Percentiles rank a stretch among this genome's conserved stretches.
Conservation (phyloP, 2,329 filamentous ascomycete species). For the Blastomyces silverae region DNA sequence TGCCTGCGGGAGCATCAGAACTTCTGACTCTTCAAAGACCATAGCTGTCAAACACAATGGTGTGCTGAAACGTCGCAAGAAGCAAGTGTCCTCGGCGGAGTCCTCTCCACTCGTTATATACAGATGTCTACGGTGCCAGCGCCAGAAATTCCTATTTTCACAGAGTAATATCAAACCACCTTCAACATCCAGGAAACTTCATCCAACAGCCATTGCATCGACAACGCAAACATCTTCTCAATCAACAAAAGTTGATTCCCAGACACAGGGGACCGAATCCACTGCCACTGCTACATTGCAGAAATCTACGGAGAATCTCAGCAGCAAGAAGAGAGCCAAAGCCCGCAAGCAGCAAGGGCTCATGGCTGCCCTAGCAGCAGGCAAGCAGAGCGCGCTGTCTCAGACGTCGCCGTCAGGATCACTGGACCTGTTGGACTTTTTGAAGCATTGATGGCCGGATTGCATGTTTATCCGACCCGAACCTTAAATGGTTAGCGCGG, state of each 20-base stretch:
- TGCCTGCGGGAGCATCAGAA: slow-evolving; percentile 37
- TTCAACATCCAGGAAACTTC: slow-evolving; percentile 18
- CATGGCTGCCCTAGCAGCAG: slow-evolving; percentile 48
- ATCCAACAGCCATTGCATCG: slow-evolving; percentile 15
- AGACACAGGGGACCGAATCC: neutral
- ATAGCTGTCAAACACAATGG: slow-evolving; percentile 21
- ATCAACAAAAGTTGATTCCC: neutral
- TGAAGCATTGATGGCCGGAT: slow-evolving; percentile 35
- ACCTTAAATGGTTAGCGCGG: slow-evolving; percentile 32
- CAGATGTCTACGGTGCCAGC: slow-evolving; percentile 35
- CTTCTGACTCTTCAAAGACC: slow-evolving; percentile 28
- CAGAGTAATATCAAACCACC: slow-evolving; percentile 22
- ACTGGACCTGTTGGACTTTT: slow-evolving; percentile 50
- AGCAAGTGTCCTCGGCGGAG: neutral
- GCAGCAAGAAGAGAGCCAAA: slow-evolving; percentile 52
- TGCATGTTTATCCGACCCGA: slow-evolving; percentile 17
- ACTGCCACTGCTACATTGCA: slow-evolving; percentile 14
- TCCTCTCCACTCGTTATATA: slow-evolving; percentile 25
- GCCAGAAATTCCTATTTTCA: slow-evolving; percentile 29
- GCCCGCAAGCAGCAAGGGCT: slow-evolving; percentile 49
- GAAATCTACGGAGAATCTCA: slow-evolving; percentile 36
- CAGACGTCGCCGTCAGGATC: slow-evolving; percentile 31
- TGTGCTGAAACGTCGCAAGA: neutral
- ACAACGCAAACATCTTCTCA: slow-evolving; percentile 14
- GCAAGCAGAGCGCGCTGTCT: slow-evolving; percentile 19